Evolutionary conservation across 1,284 basidiomycete genomes (phyloP).

Genomic region (Moesziomyces parantarcticus): DNA sequence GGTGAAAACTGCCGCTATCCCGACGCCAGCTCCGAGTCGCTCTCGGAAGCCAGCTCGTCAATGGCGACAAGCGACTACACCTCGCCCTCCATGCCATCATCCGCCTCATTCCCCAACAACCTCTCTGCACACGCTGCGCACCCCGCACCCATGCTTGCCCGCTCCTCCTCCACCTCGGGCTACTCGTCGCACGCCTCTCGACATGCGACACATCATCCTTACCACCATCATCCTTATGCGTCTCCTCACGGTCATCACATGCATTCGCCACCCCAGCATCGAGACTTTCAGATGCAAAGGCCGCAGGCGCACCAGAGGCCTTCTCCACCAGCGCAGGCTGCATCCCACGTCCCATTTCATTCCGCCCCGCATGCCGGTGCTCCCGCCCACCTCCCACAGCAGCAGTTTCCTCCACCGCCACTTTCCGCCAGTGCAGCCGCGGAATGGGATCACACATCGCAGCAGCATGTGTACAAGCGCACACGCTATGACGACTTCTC

Average conservation of each 20-base stretch:
- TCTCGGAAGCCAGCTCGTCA: conserved; percentile 9
- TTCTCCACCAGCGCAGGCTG: conserved; percentile 4
- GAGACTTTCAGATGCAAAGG: conserved; percentile 23
- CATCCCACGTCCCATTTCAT: conserved; percentile 12
- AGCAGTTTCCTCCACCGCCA: conserved; percentile 29
- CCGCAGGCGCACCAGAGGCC: conserved; percentile 8
- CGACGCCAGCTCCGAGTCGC: conserved; percentile 27
- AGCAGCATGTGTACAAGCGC: conserved; percentile 43
- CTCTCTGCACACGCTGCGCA: conserved; percentile 28
- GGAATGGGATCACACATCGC: conserved; percentile 38
- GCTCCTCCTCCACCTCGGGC: conserved; percentile 33
- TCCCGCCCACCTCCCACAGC: conserved; percentile 11
- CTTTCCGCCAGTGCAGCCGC: conserved; percentile 32
- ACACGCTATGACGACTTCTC: conserved; percentile 31
- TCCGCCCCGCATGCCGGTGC: not conserved
- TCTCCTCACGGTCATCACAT: conserved; percentile 9
- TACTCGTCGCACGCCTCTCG: conserved; percentile 22
- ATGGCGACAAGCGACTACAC: conserved; percentile 16
- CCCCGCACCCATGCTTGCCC: conserved; percentile 28
- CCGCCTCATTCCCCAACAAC: conserved; percentile 23
- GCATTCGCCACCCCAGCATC: conserved; percentile 12
- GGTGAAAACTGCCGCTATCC: conserved; percentile 47
- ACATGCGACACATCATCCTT: conserved; percentile 14
- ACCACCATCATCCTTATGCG: conserved; percentile 34
- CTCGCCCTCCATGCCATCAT: conserved; percentile 27